Evolutionary conservation across 331 rosid species (phyloP), one percentile per base, ranked within the genome.

Genomic region (Pyrus hybrid): DNA sequence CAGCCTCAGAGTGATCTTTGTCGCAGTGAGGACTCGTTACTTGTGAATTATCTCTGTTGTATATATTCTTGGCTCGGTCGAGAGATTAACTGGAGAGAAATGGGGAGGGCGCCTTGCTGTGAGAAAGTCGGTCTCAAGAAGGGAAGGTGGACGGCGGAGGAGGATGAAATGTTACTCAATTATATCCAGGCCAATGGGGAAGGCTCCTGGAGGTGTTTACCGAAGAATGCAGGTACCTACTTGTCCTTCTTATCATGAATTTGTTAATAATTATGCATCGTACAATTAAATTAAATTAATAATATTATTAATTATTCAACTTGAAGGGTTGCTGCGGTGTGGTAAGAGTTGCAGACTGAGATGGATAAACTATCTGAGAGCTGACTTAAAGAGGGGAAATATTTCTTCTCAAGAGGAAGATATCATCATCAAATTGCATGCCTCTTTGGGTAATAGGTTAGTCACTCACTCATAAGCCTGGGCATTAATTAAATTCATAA

Each of bases 81-180:
- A 60, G 64, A 60, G 64, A 58, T 5, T 10, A 8, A 58, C 1
- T 17, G 8, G 47, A 37, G n/a, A 22, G 26, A 23, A 51, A 93
- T 93, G 98, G 98, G 93, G 71, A 91, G 98, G 54, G 80, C 97
- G 63, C 97, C 98, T 29, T 93, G 97, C 67, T 93, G 98, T 82
- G 90, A 86, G 75, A 93, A 91, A 72, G 88, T 91, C 30, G 98
- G 98, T 32, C 66, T 93, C 74, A 91, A 89, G 84, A 91, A 74
- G 47, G 98, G 98, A 18, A 84, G 93, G 45, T 93, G 98, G 98
- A 91, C 97, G 1, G 23, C 45, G 0, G 96, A 93, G 77, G 98
- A 93, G 72, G 98, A 93, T 76, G 74, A 85, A 69, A 86, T 84
- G 30, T 72, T 93, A 82, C 78, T 47, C 18, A 80, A 82, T 11